phyloP scores from a whole-genome alignment of 2,329 filamentous ascomycete genomes.

The Fusarium verticillioides region DNA sequence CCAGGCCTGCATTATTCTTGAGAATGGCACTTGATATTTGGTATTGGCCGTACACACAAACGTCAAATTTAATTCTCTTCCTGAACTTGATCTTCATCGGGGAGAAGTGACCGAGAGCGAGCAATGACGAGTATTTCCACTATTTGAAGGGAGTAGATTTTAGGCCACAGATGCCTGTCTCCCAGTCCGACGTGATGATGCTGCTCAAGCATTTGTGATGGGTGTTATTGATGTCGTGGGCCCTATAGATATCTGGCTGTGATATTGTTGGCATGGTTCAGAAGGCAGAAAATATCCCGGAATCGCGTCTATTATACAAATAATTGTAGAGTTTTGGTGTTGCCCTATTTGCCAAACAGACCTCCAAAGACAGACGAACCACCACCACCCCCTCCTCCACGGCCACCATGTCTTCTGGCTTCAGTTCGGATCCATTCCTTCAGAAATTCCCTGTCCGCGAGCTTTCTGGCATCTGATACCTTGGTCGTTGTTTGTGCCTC shows the following conservation, averaged over 20 bases:
- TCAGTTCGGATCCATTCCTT: slow-evolving; percentile 65
- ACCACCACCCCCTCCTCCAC: slow-evolving; percentile 55
- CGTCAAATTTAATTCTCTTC: neutral
- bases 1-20: neutral
- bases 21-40: neutral
- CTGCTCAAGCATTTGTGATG: neutral
- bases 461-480: slow-evolving; percentile 59
- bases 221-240: neutral
- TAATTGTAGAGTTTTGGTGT: neutral
- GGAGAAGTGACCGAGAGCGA: neutral
- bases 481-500: slow-evolving; percentile 62
- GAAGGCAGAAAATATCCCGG: neutral
- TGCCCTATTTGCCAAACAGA: slow-evolving; percentile 55
- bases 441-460: slow-evolving; percentile 62
- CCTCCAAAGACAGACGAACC: slow-evolving; percentile 51
- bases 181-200: neutral
- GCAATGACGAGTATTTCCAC: neutral
- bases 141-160: neutral
- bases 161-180: neutral
- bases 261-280: neutral
- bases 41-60: neutral
- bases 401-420: slow-evolving; percentile 58
- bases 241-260: neutral
- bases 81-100: too few species aligned
- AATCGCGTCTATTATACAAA: neutral